Base-by-base conservation (phyloP, 768 basidiomycete genomes). In the Fibroporia radiculosa region DNA sequence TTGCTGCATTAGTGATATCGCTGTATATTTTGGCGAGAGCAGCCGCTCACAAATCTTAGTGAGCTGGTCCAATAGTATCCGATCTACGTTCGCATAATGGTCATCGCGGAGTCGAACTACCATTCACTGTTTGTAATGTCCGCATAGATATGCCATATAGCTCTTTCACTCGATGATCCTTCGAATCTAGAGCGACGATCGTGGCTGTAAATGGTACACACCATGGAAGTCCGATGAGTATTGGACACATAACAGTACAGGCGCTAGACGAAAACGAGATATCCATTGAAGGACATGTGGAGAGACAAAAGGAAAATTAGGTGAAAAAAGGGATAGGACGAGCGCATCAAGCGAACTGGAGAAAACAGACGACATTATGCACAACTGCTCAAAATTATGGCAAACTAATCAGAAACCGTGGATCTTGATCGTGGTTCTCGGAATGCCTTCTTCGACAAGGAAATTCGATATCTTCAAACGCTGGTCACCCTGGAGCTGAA, bases 401-500 rank as follows among this genome's bases (percentile, higher is more conserved):
- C 44, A 47, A 42, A 44, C 38, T n/a, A 43, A 45, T 78, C 67
- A 92, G 78, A 91, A 91, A 49, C 89, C 89, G 67, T 92, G 90
- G 44, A 91, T 67, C 70, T 89, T 92, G 72, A 92, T 87, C 44
- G 78, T 82, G 55, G 67, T 62, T 69, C 76, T 85, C 44, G 80
- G 74, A 40, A 95, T 74, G 40, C 87, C 88, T 53, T 90, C 83
- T 58, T 87, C 82, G 49, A 74, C 71, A 54, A 99, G 81, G 76
- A 97, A 97, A 39, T 72, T 77, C 43, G 77, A 79, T 53, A 97
- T 95, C 75, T 93, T 93, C 62, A 74, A 66, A 41, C 96, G 80
- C 67, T 99, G 96, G 68, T 99, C 96, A 50, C 96, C 96, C 65
- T 98, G 96, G 52, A 99, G 82, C 70, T 99, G 96, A 60, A 99